A percentile compares a stretch with the other conserved stretches of the same genome.
These are phyloP conservation scores for Chrysanthemum seticuspe DNA, from an alignment of 129 eudicot genomes.

Conservation along the genomic window DNA sequence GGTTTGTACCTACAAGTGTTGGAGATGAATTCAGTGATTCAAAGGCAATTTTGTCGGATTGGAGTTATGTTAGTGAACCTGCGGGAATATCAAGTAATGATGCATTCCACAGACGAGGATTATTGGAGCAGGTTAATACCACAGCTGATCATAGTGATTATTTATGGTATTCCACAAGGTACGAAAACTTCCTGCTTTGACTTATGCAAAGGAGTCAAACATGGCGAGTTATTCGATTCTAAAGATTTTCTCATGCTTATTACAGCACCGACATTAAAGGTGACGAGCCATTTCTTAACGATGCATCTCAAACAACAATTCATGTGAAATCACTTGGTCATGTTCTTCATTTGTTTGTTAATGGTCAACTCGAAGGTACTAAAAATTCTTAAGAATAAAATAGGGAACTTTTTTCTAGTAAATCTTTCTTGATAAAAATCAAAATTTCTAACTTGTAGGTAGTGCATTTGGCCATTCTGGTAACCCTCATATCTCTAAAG, in stretches of 20 bases:
- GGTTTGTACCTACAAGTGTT: constrained; percentile 53
- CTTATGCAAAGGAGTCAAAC: background rate
- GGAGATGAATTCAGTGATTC: constrained; percentile 45
- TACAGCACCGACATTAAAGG: constrained; percentile 55
- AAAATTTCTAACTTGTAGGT: constrained; percentile 39
- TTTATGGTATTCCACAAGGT: constrained; percentile 93
- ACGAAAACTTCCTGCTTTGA: constrained; percentile 11
- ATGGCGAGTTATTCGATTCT: too few species aligned
- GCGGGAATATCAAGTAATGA: constrained; percentile 68
- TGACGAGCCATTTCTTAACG: constrained; percentile 70
- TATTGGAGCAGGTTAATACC: constrained; percentile 85
- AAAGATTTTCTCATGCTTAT: background rate
- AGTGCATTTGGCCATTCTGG: constrained; percentile 48
- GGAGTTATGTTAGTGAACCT: constrained; percentile 87
- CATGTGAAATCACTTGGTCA: constrained; percentile 90
- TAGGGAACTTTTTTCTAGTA: background rate
- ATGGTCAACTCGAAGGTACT: constrained; percentile 76
- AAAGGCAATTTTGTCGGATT: constrained; percentile 43
- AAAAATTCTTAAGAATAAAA: background rate
- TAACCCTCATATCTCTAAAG: constrained; percentile 36
- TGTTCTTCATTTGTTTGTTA: constrained; percentile 69
- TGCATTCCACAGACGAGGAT: constrained; percentile 56
- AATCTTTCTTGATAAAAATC: background rate
- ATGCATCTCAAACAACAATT: constrained; percentile 67
- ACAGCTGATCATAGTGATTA: constrained; percentile 93